Base-by-base conservation (phyloP, 1,284 basidiomycete species). In the Cystobasidium sp. region DNA sequence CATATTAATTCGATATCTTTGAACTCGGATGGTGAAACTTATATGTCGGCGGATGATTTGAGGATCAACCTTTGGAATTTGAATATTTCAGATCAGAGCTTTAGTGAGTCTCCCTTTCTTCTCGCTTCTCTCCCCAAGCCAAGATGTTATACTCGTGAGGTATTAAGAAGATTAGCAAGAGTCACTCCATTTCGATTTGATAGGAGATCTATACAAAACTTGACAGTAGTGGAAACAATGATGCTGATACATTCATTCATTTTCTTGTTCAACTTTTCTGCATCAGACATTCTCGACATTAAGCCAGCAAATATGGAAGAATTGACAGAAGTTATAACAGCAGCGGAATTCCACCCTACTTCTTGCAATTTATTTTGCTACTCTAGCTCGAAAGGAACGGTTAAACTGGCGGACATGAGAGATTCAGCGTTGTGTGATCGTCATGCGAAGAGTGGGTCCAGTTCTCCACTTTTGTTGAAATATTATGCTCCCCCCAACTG, bases 281-380 rank as follows among this genome's bases (percentile, higher is more conserved):
- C 68, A 67, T 56, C 81, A 98, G 95, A 99, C 85, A 98, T 99
- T 81, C 95, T 99, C 78, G 97, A 99, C 84, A 99, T 99, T 88
- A 99, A 99, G 83, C 97, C 97, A 0, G 90, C 94, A 81, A 99
- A 99, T 84, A 99, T 99, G 97, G 97, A 99, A 82, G 97, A 99
- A 83, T 86, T 99, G 69, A 99, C 97, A 16, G 97, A 99, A 83
- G 97, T 99, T 82, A 99, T 99, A 84, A 99, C 97, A 10, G 94
- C 96, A 4, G 94, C 97, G 72, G 97, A 99, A 84, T 99, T 99
- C 84, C 97, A 99, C 82, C 97, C 97, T 16, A 88, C 90, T 76
- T 93, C 97, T 79, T 99, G 97, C 89, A 99, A 99, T 83, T 86
- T 94, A 70, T 98, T 99, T 85, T 97, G 98, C 92, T 99, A 99